Percentiles rank a stretch among this genome's conserved stretches.
These are phyloP conservation scores for Aspergillus avenaceus DNA, from an alignment of 495 filamentous ascomycete genomes.

Conservation along the genomic window DNA sequence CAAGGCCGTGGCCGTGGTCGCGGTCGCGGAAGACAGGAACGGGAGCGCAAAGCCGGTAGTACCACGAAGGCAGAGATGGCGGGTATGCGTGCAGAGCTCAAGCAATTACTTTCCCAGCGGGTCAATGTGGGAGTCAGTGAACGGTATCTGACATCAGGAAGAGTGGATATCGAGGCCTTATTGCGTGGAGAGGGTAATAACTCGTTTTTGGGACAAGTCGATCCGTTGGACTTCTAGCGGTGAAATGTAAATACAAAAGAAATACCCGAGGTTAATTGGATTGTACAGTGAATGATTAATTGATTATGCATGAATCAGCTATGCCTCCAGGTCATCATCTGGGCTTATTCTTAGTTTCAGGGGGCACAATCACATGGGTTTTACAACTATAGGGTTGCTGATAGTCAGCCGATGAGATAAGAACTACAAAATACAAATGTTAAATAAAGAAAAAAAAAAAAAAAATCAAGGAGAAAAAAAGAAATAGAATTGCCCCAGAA, in stretches of 20 bases:
- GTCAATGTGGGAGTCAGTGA: constrained; percentile 92
- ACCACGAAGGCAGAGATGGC: constrained; percentile 69
- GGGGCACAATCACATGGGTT: not conserved
- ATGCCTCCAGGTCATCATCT: no score
- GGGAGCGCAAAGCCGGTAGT: constrained; percentile 64
- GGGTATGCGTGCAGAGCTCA: constrained; percentile 38
- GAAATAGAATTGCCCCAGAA: not conserved
- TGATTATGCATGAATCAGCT: no score
- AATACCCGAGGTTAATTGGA: no score
- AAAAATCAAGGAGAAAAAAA: not conserved
- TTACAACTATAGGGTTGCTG: no score
- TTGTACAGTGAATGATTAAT: no score
- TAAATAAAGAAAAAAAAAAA: not conserved
- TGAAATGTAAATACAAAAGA: not conserved
- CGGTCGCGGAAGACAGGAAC: constrained; percentile 65
- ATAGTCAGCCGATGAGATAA: not conserved
- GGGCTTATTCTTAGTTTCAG: no score
- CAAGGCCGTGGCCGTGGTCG: constrained; percentile 62
- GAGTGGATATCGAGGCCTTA: constrained; percentile 77
- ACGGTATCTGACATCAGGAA: constrained; percentile 75
- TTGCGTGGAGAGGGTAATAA: constrained; percentile 57
- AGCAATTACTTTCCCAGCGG: constrained; percentile 59
- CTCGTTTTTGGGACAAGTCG: constrained; percentile 61
- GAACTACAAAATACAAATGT: not conserved
- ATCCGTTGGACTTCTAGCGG: constrained; percentile 43